phyloP scores from a whole-genome alignment of 2,329 filamentous ascomycete species.

The Aspergillus versicolor region DNA sequence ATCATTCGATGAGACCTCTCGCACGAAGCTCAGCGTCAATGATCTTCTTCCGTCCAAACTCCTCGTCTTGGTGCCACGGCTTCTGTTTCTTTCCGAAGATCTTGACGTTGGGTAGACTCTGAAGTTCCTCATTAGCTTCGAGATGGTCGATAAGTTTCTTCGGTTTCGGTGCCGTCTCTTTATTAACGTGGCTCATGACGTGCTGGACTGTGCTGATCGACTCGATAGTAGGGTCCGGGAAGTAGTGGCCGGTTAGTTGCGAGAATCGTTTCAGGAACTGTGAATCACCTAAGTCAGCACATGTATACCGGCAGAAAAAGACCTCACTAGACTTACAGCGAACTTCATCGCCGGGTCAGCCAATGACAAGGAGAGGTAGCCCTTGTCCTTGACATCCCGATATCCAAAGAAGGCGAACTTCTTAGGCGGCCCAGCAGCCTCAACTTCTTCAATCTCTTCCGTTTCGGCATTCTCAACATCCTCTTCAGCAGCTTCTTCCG shows the following conservation, averaged over 20 bases:
- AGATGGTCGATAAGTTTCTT: slow-evolving; percentile 64
- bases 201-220: slow-evolving; percentile 55
- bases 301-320: neutral
- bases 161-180: slow-evolving; percentile 38
- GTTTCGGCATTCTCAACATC: slow-evolving; percentile 12
- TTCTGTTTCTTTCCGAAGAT: slow-evolving; percentile 66
- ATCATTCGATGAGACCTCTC: slow-evolving; percentile 57
- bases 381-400: slow-evolving; percentile 37
- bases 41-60: slow-evolving; percentile 74
- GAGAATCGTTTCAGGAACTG: slow-evolving; percentile 79
- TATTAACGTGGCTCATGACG: slow-evolving; percentile 53
- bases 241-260: slow-evolving; percentile 74
- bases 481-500: slow-evolving; percentile 10
- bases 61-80: slow-evolving; percentile 68
- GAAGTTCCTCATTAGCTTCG: slow-evolving; percentile 45
- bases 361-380: slow-evolving; percentile 61
- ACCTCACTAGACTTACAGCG: slow-evolving; percentile 56
- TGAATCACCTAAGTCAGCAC: neutral
- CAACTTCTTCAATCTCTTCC: slow-evolving; percentile 16
- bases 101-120: slow-evolving; percentile 66
- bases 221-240: slow-evolving; percentile 69
- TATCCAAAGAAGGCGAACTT: slow-evolving; percentile 23
- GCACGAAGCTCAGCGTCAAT: slow-evolving; percentile 69
- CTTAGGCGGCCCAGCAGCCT: slow-evolving; percentile 21
- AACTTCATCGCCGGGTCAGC: slow-evolving; percentile 65